Evolutionary conservation across 495 filamentous ascomycete genomes (phyloP), one percentile per base, ranked within the genome.

Genomic region (Astrothelium subdiscretum): DNA sequence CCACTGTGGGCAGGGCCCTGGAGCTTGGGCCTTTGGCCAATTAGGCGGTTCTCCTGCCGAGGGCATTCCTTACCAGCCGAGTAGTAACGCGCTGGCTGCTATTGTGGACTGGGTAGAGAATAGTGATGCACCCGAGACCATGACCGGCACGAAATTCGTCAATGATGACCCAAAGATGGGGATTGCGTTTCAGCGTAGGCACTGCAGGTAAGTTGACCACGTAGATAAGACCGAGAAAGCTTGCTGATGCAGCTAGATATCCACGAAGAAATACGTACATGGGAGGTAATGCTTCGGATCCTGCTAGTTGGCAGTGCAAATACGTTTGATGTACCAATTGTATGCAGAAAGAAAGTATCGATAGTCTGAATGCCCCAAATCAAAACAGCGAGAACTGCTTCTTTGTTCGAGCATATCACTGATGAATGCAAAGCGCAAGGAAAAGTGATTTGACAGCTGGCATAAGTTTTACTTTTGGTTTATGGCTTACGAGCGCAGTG

Each of bases 51-150:
- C 20, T 26, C 48, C 48, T n/a, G 20, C 48, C 26, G 24, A 0
- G 35, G 32, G 38, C 29, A 31, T 61, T 15, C 48, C 59, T 20
- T 65, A 43, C 31, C 48, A 59, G 31, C 31, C 40, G n/a, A 12
- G 44, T 15, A 52, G 18, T 22, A 66, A 62, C 26, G 35, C 18
- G 24, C 48, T 54, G 24, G 78, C 78, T 65, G 79, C 82, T 2
- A 72, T 87, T 68, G 80, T 85, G 11, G 67, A 71, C 15, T 87
- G 83, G 85, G 82, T 86, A 0, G 85, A 87, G 69, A 71, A 83
- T 0, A 81, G 78, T 0, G 70, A 74, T 22, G 76, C 81, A 4
- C 83, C 83, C 0, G 81, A 83, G 29, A 77, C 71, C 20, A 73
- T 86, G 18, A 66, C 74, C 48, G 82, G 82, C 15, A 77, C 77